Evolutionary conservation across 305 asterid species (phyloP).

Genomic region (Ruellia speciosa): DNA sequence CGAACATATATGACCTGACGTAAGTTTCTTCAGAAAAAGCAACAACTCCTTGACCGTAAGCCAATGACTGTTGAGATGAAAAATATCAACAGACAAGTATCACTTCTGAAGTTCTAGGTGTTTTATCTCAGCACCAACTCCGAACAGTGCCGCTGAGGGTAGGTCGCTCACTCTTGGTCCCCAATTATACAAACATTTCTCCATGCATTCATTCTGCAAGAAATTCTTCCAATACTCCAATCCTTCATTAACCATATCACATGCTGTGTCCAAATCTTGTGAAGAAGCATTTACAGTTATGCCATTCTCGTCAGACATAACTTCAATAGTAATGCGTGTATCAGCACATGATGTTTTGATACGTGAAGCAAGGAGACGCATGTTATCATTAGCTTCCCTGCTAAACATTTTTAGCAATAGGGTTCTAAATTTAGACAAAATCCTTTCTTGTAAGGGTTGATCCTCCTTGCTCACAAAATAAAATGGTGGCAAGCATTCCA

Average conservation of each 20-base stretch:
- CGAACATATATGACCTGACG: conserved; percentile 49
- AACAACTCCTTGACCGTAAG: conserved; percentile 61
- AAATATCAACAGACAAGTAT: conserved; percentile 65
- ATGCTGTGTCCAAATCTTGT: conserved; percentile 54
- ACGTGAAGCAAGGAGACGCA: conserved; percentile 47
- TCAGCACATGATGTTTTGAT: conserved; percentile 51
- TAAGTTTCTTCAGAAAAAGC: conserved; percentile 47
- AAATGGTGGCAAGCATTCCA: conserved; percentile 36
- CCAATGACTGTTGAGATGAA: conserved; percentile 34
- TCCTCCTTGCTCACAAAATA: conserved; percentile 54
- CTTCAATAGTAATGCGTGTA: conserved; percentile 58
- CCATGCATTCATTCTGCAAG: conserved; percentile 65
- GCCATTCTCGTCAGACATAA: conserved; percentile 56
- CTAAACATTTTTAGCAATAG: conserved; percentile 65
- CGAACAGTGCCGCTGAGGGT: conserved; percentile 68
- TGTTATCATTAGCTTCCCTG: conserved; percentile 47
- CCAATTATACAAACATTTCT: conserved; percentile 55
- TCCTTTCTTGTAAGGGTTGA: conserved; percentile 48
- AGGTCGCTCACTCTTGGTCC: conserved; percentile 40
- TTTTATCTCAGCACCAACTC: conserved; percentile 85
- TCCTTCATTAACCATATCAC: conserved; percentile 34
- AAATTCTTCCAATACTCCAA: conserved; percentile 56
- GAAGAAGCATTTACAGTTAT: conserved; percentile 57
- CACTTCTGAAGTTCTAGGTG: conserved; percentile 83
- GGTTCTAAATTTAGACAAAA: conserved; percentile 55